phyloP scores from a whole-genome alignment of 202 grass and related monocot genomes.

The Schoenoplectus triqueter region DNA sequence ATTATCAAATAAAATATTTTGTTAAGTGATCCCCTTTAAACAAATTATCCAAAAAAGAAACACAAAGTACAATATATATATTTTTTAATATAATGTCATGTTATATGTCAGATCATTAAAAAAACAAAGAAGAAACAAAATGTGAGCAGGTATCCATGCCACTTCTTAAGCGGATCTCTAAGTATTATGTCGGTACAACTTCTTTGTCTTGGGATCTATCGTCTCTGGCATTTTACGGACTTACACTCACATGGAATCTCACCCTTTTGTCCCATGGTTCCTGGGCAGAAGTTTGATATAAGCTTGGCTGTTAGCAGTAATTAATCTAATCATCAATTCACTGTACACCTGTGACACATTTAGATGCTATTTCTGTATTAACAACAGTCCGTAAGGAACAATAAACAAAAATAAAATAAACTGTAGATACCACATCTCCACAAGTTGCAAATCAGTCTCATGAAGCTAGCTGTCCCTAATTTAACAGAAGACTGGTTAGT shows the following conservation, averaged over 20 bases:
- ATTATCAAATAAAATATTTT: background rate
- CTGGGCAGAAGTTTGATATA: slow-evolving; percentile 22
- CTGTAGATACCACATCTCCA: background rate
- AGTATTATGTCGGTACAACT: slow-evolving; percentile 25
- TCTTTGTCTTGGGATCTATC: slow-evolving; percentile 35
- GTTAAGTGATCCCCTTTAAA: background rate
- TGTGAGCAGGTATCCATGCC: background rate
- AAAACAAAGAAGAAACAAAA: background rate
- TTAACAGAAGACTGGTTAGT: background rate
- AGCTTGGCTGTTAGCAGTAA: slow-evolving; percentile 29
- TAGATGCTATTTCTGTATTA: slow-evolving; percentile 22
- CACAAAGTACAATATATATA: too few relatives aligned
- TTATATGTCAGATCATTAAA: slow-evolving; percentile 20
- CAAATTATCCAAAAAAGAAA: background rate
- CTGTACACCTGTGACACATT: background rate
- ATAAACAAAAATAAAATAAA: slow-evolving; percentile 5
- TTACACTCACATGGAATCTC: slow-evolving; percentile 34
- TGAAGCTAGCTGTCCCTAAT: background rate
- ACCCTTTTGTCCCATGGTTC: slow-evolving; percentile 34
- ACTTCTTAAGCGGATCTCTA: background rate
- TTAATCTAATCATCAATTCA: slow-evolving; percentile 7
- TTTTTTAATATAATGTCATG: background rate
- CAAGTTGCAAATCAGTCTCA: background rate
- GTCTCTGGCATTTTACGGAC: background rate
- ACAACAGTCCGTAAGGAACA: background rate